phyloP scores from a whole-genome alignment of 192 early-diverging fungal genomes.

The Coemansia sp. region DNA sequence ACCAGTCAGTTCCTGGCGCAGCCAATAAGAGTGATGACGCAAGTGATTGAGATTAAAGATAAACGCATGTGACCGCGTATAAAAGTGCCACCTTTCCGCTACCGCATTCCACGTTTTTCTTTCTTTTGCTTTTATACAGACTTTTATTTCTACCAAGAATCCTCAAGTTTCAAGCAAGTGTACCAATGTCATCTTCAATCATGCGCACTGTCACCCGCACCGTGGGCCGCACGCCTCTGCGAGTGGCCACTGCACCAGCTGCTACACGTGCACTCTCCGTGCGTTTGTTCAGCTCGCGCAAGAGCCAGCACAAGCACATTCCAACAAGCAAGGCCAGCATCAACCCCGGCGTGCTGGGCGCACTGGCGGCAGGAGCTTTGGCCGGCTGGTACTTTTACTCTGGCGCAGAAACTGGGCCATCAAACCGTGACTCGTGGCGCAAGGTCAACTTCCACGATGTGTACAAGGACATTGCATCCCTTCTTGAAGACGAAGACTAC shows the following conservation, averaged over 20 bases:
- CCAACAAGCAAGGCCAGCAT: constrained; percentile 32
- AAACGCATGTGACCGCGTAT: constrained; percentile 5
- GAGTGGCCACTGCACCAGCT: background rate
- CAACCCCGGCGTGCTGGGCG: constrained; percentile 32
- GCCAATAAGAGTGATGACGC: background rate
- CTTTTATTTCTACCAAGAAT: background rate
- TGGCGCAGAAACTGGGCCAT: constrained; percentile 6
- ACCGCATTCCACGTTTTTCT: constrained; percentile 2
- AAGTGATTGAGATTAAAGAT: constrained; percentile 18
- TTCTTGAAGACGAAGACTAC: constrained; percentile 74
- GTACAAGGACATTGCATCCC: constrained; percentile 74
- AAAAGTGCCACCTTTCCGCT: background rate
- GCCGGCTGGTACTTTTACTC: constrained; percentile 58
- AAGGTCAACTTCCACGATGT: constrained; percentile 70
- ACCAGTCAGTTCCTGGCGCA: background rate
- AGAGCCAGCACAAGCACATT: constrained; percentile 25
- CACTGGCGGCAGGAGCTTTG: constrained; percentile 53
- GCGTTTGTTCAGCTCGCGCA: constrained; percentile 31
- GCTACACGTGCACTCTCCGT: background rate
- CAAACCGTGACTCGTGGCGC: constrained; percentile 37
- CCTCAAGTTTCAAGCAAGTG: background rate
- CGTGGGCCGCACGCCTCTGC: background rate
- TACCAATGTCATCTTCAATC: constrained; percentile 2
- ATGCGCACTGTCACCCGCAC: constrained; percentile 13
- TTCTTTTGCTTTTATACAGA: constrained; percentile 3